Conservation (phyloP, 768 basidiomycete species). For the Amanita molliuscula region DNA sequence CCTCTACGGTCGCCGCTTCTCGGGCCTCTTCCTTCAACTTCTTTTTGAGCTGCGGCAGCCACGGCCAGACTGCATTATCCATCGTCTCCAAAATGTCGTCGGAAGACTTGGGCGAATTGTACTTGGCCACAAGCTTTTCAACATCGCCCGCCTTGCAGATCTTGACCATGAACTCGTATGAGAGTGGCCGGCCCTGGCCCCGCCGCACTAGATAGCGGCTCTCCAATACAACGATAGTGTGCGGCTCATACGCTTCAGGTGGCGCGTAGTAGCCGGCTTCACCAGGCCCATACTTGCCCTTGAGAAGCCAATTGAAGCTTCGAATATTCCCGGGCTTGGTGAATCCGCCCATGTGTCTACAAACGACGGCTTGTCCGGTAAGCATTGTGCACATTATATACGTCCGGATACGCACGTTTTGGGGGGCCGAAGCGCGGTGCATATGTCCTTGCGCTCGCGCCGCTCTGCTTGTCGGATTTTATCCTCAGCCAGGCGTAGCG, state of each 20-base stretch:
- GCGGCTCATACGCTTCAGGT: conserved; percentile 24
- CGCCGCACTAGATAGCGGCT: conserved; percentile 20
- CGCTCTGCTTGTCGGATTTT: too few species aligned
- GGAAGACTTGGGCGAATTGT: not conserved
- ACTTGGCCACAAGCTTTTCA: not conserved
- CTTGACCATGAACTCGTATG: not conserved
- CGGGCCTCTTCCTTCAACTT: not conserved
- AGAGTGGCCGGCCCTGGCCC: conserved; percentile 2
- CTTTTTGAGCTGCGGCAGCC: not conserved
- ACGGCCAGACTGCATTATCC: not conserved
- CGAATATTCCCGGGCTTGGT: conserved; percentile 17
- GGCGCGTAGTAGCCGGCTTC: conserved; percentile 20
- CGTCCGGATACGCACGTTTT: too few species aligned
- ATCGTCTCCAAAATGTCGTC: not conserved
- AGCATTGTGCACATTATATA: not conserved
- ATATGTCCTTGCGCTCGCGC: too few species aligned
- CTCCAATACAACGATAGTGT: conserved; percentile 29
- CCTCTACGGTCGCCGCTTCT: not conserved
- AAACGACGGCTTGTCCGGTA: too few species aligned
- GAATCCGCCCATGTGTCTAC: not conserved
- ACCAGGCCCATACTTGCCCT: conserved; percentile 18
- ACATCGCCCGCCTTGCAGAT: not conserved
- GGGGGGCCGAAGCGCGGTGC: too few species aligned
- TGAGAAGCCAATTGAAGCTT: conserved; percentile 23
- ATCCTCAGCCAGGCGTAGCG: too few species aligned